Base-by-base conservation (phyloP, 2,329 filamentous ascomycete genomes). In the Erysiphe pisi region DNA sequence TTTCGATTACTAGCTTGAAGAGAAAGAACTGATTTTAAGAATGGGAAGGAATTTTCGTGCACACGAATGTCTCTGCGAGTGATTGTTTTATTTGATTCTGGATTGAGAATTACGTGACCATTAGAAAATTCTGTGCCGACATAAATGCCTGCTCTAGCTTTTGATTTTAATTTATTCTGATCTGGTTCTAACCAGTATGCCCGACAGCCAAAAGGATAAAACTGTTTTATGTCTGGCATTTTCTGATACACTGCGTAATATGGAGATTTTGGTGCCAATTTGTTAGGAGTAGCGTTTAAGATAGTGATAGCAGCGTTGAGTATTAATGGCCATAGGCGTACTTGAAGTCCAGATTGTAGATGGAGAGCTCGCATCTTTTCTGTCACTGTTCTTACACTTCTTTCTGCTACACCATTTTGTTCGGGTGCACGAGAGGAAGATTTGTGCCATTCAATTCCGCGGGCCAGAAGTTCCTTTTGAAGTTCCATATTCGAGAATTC, bases 401-500 rank as follows among this genome's bases (percentile, higher is more conserved):
- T 58, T 18, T 58, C 52, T 20, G 52, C 52, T 58, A 58, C 8
- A n/a, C 52, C 18, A n/a, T 58, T 58, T 58, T 6, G 52, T 58
- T 58, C 52, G n/a, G 52, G 52, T 18, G 52, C 52, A 58, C n/a
- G 52, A n/a, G 52, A 58, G 18, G 52, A 58, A 20, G n/a, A 58
- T 58, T n/a, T 58, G 4, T 36, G 31, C 31, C n/a, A n/a, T n/a
- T 56, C n/a, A n/a, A n/a, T n/a, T n/a, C n/a, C n/a, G n/a, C n/a
- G n/a, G n/a, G n/a, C n/a, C n/a, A n/a, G n/a, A n/a, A n/a, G n/a
- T n/a, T n/a, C n/a, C n/a, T n/a, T n/a, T n/a, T n/a, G n/a, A n/a
- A n/a, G n/a, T n/a, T n/a, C n/a, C n/a, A n/a, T n/a, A 65, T 65
- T 65, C 2, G 58, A 22, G 16, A 65, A 65, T 65, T 65, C 58